Evolutionary conservation across 2,329 filamentous ascomycete species (phyloP), one percentile per base, ranked within the genome.

Genomic region (Phoma sp.): DNA sequence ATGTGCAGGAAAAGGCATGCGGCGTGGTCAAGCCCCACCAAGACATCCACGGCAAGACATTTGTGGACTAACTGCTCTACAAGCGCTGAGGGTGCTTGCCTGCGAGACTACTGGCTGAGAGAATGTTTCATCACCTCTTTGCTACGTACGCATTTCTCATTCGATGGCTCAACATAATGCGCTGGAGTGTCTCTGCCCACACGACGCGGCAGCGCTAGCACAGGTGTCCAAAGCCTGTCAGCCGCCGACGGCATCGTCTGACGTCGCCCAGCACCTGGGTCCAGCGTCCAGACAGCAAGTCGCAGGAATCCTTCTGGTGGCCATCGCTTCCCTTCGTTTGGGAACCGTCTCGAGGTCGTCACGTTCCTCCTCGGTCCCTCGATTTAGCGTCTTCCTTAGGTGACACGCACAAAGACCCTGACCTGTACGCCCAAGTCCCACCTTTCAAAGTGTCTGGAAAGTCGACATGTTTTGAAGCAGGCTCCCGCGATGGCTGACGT

Each of bases 31-130:
- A 26, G 39, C 30, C 36, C 38, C 42, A 49, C 49, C 50, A 45
- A 20, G 30, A 23, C 37, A 48, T 54, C 57, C 54, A 61, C 42
- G 32, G 58, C 56, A 57, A 37, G 46, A 48, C 53, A 40, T 42
- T 47, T 32, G 54, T 48, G 33, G 34, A 43, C 47, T 48, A 51
- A 20, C 48, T 47, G 45, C 49, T 53, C 52, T 59, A 47, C 68
- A 73, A 68, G 67, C 71, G 69, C 69, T 69, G 67, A 63, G 60
- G 57, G 47, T 59, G 49, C 42, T 47, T 53, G 48, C 60, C 57
- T 64, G 64, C 65, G 64, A 66, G 57, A 63, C 53, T 23, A 56
- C 47, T 54, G 51, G 53, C 47, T 42, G 46, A 25, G 42, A 47
- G 47, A 42, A 29, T 50, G 53, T 51, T 47, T 51, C 53, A 47